phyloP scores from a whole-genome alignment of 345 rosid genomes.

The Gossypium bickii region DNA sequence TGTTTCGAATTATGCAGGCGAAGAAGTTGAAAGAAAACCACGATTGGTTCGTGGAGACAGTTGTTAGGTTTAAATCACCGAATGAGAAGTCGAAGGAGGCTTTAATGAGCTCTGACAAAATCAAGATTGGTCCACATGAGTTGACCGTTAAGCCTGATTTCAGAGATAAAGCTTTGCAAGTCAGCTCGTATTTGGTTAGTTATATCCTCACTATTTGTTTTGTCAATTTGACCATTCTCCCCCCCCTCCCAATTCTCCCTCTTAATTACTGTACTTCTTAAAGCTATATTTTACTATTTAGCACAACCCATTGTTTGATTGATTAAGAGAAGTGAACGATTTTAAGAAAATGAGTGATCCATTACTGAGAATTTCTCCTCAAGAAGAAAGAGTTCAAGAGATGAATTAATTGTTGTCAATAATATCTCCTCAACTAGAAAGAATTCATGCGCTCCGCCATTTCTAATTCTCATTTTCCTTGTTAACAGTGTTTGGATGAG shows the following conservation, averaged over 20 bases:
- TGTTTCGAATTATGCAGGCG: slow-evolving; percentile 37
- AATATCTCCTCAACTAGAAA: background rate
- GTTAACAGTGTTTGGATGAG: slow-evolving; percentile 75
- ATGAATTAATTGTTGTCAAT: background rate
- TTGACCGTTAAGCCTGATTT: slow-evolving; percentile 52
- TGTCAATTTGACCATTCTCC: background rate
- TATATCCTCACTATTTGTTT: background rate
- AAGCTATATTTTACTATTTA: background rate
- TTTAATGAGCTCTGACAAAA: slow-evolving; percentile 50
- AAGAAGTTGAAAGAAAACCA: slow-evolving; percentile 67
- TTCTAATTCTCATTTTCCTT: background rate
- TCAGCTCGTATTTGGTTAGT: slow-evolving; percentile 67
- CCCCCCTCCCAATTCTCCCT: background rate
- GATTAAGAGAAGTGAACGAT: background rate
- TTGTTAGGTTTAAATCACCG: slow-evolving; percentile 55
- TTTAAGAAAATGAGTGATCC: background rate
- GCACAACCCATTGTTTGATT: background rate
- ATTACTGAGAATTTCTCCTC: background rate
- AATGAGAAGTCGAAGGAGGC: slow-evolving; percentile 68
- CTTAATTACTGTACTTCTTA: background rate
- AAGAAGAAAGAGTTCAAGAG: background rate
- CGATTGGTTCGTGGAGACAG: slow-evolving; percentile 60
- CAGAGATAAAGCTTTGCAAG: slow-evolving; percentile 59
- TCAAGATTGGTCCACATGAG: slow-evolving; percentile 57
- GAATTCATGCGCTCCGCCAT: background rate